Percentiles rank a stretch among this genome's conserved stretches.
These are phyloP conservation scores for Fonsecaea pugnacius DNA, from an alignment of 2,329 filamentous ascomycete genomes.

Conservation along the genomic window DNA sequence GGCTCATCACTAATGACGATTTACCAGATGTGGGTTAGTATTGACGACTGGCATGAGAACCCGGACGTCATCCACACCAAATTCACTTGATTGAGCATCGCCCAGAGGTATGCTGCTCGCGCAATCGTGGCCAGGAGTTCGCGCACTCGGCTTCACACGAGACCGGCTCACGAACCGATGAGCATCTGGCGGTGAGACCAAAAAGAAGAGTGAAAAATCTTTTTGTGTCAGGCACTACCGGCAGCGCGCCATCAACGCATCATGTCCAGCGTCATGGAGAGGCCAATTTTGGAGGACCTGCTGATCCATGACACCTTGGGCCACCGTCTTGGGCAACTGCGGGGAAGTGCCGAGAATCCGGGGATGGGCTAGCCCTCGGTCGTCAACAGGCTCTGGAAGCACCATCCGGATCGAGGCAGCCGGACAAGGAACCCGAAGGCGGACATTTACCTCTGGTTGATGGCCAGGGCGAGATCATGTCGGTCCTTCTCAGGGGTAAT, in stretches of 20 bases:
- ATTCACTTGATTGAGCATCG: conserved; percentile 69
- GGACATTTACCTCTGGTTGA: not conserved
- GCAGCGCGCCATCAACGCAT: not conserved
- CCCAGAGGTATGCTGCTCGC: not conserved
- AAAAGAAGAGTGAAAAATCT: not conserved
- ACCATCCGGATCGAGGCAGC: conserved; percentile 17
- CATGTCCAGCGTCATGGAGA: not conserved
- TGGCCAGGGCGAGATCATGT: conserved; percentile 8
- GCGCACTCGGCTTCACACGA: not conserved
- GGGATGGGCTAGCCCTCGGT: conserved; percentile 15
- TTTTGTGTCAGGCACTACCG: conserved; percentile 10
- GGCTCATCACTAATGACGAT: not conserved
- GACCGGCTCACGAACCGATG: not conserved
- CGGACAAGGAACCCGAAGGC: not conserved
- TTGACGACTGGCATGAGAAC: conserved; percentile 99
- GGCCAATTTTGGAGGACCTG: conserved; percentile 14
- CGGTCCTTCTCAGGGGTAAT: conserved; percentile 14
- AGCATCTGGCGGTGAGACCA: conserved; percentile 17
- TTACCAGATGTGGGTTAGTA: conserved; percentile 95
- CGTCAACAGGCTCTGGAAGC: conserved; percentile 1
- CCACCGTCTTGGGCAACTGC: conserved; percentile 12
- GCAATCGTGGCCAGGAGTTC: not conserved
- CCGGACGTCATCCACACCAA: conserved; percentile 98
- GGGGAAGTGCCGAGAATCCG: conserved; percentile 27
- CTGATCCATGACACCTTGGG: conserved; percentile 20